Evolutionary conservation across 306 rosid species (phyloP).

Genomic region (Vigna hirtella): DNA sequence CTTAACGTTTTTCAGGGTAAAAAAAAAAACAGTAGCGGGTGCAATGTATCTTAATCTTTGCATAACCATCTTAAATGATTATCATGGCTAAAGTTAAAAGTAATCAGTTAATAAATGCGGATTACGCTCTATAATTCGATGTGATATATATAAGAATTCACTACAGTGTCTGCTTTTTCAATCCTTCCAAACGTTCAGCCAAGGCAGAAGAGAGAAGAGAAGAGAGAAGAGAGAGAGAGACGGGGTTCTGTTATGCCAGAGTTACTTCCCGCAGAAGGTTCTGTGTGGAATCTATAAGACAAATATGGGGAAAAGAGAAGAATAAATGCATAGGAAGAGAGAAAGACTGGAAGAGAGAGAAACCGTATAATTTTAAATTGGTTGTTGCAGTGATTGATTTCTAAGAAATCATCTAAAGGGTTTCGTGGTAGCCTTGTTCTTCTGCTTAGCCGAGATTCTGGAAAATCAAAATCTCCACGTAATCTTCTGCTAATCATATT

Average conservation of each 20-base stretch:
- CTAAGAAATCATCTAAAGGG: constrained; percentile 47
- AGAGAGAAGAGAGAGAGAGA: constrained; percentile 44
- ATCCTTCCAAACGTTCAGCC: constrained; percentile 43
- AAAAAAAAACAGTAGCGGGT: not conserved
- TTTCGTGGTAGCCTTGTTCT: constrained; percentile 64
- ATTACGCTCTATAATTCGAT: not conserved
- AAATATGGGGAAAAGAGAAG: constrained; percentile 13
- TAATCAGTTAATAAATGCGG: not conserved
- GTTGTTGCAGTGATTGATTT: constrained; percentile 29
- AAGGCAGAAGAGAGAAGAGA: constrained; percentile 41
- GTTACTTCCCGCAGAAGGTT: constrained; percentile 70
- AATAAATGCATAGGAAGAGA: constrained; percentile 9
- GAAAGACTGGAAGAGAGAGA: constrained; percentile 26
- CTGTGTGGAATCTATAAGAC: constrained; percentile 44
- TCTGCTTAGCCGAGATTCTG: constrained; percentile 37
- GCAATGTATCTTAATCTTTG: constrained; percentile 12
- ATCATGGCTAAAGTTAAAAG: not conserved
- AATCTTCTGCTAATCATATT: constrained; percentile 48
- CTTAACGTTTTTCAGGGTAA: not conserved
- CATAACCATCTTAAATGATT: constrained; percentile 12
- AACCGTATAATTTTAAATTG: constrained; percentile 1
- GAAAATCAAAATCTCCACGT: constrained; percentile 62
- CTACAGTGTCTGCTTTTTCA: constrained; percentile 30
- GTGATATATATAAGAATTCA: not conserved
- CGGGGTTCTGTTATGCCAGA: constrained; percentile 49